phyloP scores from a whole-genome alignment of 2,329 filamentous ascomycete genomes.

The Alternaria metachromatica region DNA sequence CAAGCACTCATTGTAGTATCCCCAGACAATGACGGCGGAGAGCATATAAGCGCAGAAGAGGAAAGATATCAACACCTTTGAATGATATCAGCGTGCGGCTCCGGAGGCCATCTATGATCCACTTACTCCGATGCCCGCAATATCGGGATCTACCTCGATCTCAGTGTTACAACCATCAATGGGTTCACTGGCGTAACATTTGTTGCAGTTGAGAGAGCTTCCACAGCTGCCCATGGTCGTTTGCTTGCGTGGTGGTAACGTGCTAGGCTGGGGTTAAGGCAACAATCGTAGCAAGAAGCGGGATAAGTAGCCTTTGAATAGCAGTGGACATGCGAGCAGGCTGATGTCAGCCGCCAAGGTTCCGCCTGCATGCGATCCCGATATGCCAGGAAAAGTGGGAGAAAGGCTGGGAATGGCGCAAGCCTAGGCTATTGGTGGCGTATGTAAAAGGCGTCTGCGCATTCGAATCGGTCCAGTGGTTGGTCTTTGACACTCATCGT shows the following conservation, averaged over 20 bases:
- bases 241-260: neutral
- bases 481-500: no score
- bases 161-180: neutral
- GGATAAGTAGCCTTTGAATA: no score
- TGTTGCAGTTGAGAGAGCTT: conserved; percentile 8
- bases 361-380: no score
- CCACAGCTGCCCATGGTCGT: conserved; percentile 10
- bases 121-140: neutral
- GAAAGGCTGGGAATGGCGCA: no score
- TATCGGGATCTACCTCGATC: neutral
- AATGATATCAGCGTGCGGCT: neutral
- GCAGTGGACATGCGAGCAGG: no score
- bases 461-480: no score
- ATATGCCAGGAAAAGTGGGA: no score
- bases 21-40: neutral
- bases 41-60: neutral
- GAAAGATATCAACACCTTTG: neutral
- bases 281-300: no score
- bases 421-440: no score
- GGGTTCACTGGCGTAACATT: conserved; percentile 1
- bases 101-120: neutral
- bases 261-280: no score
- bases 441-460: no score
- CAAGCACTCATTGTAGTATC: neutral
- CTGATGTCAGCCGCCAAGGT: no score